phyloP scores from a whole-genome alignment of 805 yeast genomes.

The Metschnikowia henanensis region DNA sequence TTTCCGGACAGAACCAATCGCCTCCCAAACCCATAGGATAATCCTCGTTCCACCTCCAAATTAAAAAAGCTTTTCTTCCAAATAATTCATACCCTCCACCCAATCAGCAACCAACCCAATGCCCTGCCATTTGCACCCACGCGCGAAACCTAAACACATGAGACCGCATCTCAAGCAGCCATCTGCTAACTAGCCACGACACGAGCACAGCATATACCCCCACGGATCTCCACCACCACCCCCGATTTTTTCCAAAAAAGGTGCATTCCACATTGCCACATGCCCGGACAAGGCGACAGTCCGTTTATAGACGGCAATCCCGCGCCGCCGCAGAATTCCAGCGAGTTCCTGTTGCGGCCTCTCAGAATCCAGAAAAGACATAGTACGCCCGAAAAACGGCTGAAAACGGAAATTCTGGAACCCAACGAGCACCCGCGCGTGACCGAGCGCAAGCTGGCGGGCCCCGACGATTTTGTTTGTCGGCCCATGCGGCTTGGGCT shows the following conservation, averaged over 20 bases:
- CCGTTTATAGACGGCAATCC: slow-evolving; percentile 1
- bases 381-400: background rate
- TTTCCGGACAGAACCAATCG: too few relatives aligned
- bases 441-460: slow-evolving; percentile 1
- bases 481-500: slow-evolving; percentile 36
- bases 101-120: too few relatives aligned
- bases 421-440: slow-evolving; percentile 3
- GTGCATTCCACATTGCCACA: background rate
- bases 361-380: slow-evolving; percentile 17
- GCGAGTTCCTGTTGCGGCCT: slow-evolving; percentile 15
- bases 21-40: too few relatives aligned
- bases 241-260: too few relatives aligned
- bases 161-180: background rate
- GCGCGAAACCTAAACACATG: slow-evolving; percentile 3
- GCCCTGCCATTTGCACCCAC: slow-evolving; percentile 16
- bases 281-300: slow-evolving; percentile 4
- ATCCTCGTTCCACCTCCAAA: too few relatives aligned
- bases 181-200: background rate
- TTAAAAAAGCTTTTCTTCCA: too few relatives aligned
- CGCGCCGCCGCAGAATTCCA: background rate
- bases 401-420: background rate
- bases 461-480: slow-evolving; percentile 34
- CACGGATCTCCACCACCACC: background rate
- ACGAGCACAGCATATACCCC: background rate
- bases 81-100: too few relatives aligned